These are phyloP conservation scores for Neurospora sp. DNA, from an alignment of 495 filamentous ascomycete species.

Conservation along the genomic window DNA sequence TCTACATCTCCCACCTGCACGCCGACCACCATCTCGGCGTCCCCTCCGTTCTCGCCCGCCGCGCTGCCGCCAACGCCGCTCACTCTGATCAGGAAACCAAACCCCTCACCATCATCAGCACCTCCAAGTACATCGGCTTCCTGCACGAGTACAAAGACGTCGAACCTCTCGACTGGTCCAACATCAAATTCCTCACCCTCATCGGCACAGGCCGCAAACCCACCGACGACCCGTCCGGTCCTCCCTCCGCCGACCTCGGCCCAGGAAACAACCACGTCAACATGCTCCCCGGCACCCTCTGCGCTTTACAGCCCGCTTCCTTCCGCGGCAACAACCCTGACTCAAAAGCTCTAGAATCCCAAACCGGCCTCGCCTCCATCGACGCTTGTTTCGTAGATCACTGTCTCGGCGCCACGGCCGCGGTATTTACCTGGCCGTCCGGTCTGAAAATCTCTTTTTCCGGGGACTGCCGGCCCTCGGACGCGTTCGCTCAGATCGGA, in stretches of 20 bases:
- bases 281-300: not conserved
- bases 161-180: conserved; percentile 57
- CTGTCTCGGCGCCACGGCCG: conserved; percentile 68
- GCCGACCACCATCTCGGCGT: conserved; percentile 94
- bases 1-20: conserved; percentile 94
- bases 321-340: not conserved
- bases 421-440: conserved; percentile 63
- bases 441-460: conserved; percentile 84
- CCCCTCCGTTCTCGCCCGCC: conserved; percentile 69
- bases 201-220: conserved; percentile 4
- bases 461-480: conserved; percentile 79
- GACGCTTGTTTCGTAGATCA: conserved; percentile 59
- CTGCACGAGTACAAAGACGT: conserved; percentile 66
- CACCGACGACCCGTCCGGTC: not conserved
- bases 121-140: conserved; percentile 54
- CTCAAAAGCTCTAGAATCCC: not conserved
- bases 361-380: conserved; percentile 37
- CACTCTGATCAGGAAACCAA: conserved; percentile 28
- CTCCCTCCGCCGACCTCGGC: not conserved
- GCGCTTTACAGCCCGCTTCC: conserved; percentile 3
- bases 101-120: conserved; percentile 10
- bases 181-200: conserved; percentile 31
- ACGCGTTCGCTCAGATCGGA: conserved; percentile 59
- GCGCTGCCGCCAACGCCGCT: conserved; percentile 14
- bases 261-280: not conserved